Percentiles rank a stretch among this genome's conserved stretches.
phyloP scores from a whole-genome alignment of 176 grass and related monocot species.

The Eremochloa ophiuroides region DNA sequence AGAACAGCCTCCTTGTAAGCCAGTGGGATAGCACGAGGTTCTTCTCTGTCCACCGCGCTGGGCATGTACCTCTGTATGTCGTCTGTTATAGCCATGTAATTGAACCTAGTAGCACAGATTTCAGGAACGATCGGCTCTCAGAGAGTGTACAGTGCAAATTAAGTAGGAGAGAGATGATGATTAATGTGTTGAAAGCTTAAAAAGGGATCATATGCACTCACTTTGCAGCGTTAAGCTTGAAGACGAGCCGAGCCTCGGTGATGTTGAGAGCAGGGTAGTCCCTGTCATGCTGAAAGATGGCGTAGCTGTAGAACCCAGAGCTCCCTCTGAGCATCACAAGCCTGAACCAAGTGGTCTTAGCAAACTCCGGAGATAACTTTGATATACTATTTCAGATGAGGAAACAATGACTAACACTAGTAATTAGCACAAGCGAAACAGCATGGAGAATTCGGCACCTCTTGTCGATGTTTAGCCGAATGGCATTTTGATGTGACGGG shows the following conservation, averaged over 20 bases:
- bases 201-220: background rate
- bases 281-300: slow-evolving; percentile 48
- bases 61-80: slow-evolving; percentile 71
- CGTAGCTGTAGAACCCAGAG: slow-evolving; percentile 77
- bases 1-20: slow-evolving; percentile 73
- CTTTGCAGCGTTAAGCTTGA: slow-evolving; percentile 48
- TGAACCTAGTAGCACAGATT: slow-evolving; percentile 34
- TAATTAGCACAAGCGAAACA: background rate
- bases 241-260: slow-evolving; percentile 29
- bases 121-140: background rate
- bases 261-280: slow-evolving; percentile 43
- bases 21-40: slow-evolving; percentile 8
- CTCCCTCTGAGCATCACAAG: slow-evolving; percentile 49
- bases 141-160: background rate
- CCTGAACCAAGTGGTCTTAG: slow-evolving; percentile 27
- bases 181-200: background rate
- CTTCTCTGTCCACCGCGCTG: slow-evolving; percentile 22
- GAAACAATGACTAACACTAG: no score
- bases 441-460: slow-evolving; percentile 14
- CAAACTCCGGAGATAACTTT: background rate
- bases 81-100: slow-evolving; percentile 76
- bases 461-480: slow-evolving; percentile 50
- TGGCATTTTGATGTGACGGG: slow-evolving; percentile 17
- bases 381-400: background rate
- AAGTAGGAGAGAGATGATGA: background rate